A percentile compares a stretch with the other conserved stretches of the same genome.
Conservation (phyloP, 78 protist genomes). For the Bigelowiella natans region DNA sequence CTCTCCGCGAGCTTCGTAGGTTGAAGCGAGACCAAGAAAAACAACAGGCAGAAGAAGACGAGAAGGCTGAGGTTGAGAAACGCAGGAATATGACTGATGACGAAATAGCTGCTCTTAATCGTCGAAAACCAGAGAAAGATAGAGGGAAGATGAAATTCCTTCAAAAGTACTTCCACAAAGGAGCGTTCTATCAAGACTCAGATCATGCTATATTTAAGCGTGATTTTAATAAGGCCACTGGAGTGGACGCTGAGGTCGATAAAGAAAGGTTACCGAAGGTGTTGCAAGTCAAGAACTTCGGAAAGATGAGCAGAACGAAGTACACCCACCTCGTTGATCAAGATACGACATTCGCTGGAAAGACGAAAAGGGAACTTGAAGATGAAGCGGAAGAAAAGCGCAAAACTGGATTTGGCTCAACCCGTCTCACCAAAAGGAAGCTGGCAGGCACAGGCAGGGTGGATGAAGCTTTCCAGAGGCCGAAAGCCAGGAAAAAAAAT, state of each 20-base stretch:
- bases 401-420: no score
- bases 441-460: neutral
- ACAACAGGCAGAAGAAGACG: neutral
- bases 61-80: neutral
- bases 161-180: neutral
- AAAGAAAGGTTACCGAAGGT: neutral
- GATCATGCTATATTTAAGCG: neutral
- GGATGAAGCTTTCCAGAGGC: neutral
- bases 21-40: neutral
- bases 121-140: neutral
- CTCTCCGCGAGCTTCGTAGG: neutral
- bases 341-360: neutral
- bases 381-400: neutral
- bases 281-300: slow-evolving; percentile 7
- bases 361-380: neutral
- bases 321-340: slow-evolving; percentile 7
- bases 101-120: neutral
- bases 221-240: neutral
- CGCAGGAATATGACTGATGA: neutral
- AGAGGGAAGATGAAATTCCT: slow-evolving; percentile 2
- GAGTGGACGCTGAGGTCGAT: neutral
- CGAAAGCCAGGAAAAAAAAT: no score
- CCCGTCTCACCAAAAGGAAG: neutral
- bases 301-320: neutral
- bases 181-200: neutral